Percentiles rank a stretch among this genome's conserved stretches.
phyloP scores from a whole-genome alignment of 2,329 filamentous ascomycete genomes.

The Fusarium piperis region DNA sequence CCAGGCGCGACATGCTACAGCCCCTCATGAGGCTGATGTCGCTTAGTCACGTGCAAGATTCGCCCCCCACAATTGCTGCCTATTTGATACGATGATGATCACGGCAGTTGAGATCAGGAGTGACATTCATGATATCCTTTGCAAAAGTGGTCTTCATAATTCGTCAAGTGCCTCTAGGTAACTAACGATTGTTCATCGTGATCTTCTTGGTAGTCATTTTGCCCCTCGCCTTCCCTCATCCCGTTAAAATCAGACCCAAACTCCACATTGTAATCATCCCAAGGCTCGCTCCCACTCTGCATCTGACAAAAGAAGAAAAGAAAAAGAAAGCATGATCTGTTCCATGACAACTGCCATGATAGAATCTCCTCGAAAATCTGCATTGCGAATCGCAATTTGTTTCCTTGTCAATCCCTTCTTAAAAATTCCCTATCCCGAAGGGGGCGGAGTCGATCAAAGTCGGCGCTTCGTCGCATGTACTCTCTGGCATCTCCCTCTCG shows the following conservation, averaged over 20 bases:
- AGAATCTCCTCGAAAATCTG: not conserved
- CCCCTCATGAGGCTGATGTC: slow-evolving; percentile 13
- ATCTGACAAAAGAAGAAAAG: not conserved
- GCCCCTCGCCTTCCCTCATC: not conserved
- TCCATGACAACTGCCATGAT: not conserved
- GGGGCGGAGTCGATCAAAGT: not conserved
- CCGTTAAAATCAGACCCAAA: not conserved
- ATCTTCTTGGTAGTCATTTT: not conserved
- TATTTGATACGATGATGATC: not conserved
- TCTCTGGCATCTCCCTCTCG: slow-evolving; percentile 24
- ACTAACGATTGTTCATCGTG: not conserved
- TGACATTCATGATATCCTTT: not conserved
- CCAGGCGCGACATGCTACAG: slow-evolving; percentile 25
- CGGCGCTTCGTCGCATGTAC: slow-evolving; percentile 28
- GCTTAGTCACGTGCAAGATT: slow-evolving; percentile 37
- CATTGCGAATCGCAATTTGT: not conserved
- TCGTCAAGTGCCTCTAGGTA: not conserved
- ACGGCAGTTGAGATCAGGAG: not conserved
- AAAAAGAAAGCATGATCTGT: not conserved
- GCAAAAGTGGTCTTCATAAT: not conserved
- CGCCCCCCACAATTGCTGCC: not conserved
- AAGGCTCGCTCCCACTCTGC: not conserved
- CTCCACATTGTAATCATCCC: not conserved
- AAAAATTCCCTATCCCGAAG: not conserved
- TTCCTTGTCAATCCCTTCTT: not conserved